Percentiles rank a stretch among this genome's conserved stretches.
Evolutionary conservation across 2,329 filamentous ascomycete species (phyloP).

Genomic region (Tolypocladium cylindrosporum): DNA sequence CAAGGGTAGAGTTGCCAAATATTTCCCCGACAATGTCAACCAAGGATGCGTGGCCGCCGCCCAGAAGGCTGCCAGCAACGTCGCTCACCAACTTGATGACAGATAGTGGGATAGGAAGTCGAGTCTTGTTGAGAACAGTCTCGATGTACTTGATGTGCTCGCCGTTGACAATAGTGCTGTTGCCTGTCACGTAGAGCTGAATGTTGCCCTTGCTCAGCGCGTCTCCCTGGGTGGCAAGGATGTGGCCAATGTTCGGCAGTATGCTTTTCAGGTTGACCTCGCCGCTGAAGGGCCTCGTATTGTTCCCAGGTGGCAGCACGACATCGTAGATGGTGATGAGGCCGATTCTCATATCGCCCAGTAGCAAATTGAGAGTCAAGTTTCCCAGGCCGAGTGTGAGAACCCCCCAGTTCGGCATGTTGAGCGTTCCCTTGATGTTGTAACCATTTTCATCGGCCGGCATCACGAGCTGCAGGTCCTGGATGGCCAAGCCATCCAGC

Average conservation of each 20-base stretch:
- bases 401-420: slow-evolving; percentile 33
- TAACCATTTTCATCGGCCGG: slow-evolving; percentile 26
- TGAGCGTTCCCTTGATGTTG: slow-evolving; percentile 32
- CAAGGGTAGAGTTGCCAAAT: slow-evolving; percentile 28
- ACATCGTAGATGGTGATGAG: slow-evolving; percentile 27
- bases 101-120: slow-evolving; percentile 22
- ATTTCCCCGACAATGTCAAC: slow-evolving; percentile 24
- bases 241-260: slow-evolving; percentile 27
- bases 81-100: slow-evolving; percentile 28
- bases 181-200: slow-evolving; percentile 12
- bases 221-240: slow-evolving; percentile 22
- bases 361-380: slow-evolving; percentile 32
- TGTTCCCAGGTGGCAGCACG: slow-evolving; percentile 32
- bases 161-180: slow-evolving; percentile 29
- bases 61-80: slow-evolving; percentile 24
- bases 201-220: slow-evolving; percentile 20
- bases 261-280: slow-evolving; percentile 29
- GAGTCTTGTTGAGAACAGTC: slow-evolving; percentile 28
- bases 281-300: slow-evolving; percentile 28
- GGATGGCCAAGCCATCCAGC: slow-evolving; percentile 26
- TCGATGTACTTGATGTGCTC: slow-evolving; percentile 34
- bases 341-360: slow-evolving; percentile 29
- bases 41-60: slow-evolving; percentile 17
- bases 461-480: slow-evolving; percentile 27
- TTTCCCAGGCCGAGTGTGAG: slow-evolving; percentile 35